Percentiles rank a stretch among this genome's conserved stretches.
Evolutionary conservation across 345 rosid species (phyloP).

Genomic region (Eucalyptus dawsonii): DNA sequence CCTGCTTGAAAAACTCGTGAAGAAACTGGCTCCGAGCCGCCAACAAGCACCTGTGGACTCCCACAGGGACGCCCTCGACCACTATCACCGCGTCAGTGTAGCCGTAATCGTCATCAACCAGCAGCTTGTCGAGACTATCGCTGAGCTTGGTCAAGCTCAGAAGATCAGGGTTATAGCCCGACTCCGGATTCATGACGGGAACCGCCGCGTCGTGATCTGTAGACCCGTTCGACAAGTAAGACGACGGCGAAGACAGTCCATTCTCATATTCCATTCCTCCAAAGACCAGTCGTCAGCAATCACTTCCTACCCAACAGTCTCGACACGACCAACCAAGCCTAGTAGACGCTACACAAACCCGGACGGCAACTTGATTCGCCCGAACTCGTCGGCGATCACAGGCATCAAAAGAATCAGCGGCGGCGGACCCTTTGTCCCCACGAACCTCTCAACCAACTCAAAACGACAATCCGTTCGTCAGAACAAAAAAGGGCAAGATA

Average conservation of each 20-base stretch:
- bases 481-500: not conserved
- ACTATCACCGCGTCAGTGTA: slow-evolving; percentile 25
- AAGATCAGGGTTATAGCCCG: slow-evolving; percentile 2
- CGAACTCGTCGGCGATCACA: not conserved
- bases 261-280: slow-evolving; percentile 16
- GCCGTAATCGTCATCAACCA: not conserved
- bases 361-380: not conserved
- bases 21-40: slow-evolving; percentile 30
- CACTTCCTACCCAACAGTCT: not conserved
- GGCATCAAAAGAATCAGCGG: not conserved
- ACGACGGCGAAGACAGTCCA: slow-evolving; percentile 19
- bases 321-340: not conserved
- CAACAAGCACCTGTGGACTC: slow-evolving; percentile 33
- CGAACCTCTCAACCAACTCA: not conserved
- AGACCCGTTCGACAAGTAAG: slow-evolving; percentile 12
- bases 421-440: not conserved
- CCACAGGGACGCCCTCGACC: slow-evolving; percentile 14
- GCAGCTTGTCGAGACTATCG: slow-evolving; percentile 9
- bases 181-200: slow-evolving; percentile 1
- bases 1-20: slow-evolving; percentile 11
- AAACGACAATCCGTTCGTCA: not conserved
- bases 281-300: not conserved
- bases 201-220: not conserved
- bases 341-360: not conserved
- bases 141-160: slow-evolving; percentile 23